A percentile compares a stretch with the other conserved stretches of the same genome.
phyloP scores from a whole-genome alignment of 2,329 filamentous ascomycete species.

The Claviceps quebecensis region DNA sequence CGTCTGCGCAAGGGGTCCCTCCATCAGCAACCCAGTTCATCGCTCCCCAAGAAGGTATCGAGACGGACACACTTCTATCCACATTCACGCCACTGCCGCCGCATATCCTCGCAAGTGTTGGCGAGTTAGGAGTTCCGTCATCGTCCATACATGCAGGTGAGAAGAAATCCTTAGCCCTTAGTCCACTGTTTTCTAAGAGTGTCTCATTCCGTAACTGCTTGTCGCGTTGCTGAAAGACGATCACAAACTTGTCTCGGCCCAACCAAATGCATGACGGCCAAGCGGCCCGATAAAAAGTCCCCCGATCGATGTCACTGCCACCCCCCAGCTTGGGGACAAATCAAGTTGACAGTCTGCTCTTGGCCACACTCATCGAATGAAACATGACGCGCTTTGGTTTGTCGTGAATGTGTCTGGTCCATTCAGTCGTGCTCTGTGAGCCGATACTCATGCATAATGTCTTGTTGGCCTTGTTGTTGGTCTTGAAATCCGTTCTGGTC shows the following conservation, averaged over 20 bases:
- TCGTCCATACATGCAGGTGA: slow-evolving; percentile 1
- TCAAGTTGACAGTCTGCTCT: neutral
- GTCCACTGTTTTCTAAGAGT: neutral
- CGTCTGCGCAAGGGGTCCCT: neutral
- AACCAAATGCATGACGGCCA: neutral
- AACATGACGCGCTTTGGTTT: neutral
- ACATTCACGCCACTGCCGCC: neutral
- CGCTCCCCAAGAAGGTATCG: neutral
- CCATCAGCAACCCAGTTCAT: neutral
- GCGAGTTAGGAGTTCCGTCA: neutral
- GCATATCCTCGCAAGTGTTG: neutral
- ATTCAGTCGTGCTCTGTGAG: neutral
- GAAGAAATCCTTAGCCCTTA: neutral
- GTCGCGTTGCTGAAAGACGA: neutral
- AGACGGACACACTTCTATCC: neutral
- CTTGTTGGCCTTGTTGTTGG: neutral
- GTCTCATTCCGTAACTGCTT: neutral
- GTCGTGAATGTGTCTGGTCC: neutral
- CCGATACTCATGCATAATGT: neutral
- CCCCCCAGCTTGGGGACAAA: neutral
- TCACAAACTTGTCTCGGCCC: neutral
- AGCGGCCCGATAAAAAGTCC: neutral
- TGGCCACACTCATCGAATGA: neutral
- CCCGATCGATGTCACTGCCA: neutral
- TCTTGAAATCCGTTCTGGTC: neutral